These are phyloP conservation scores for Salix koriyanagi DNA, from an alignment of 345 rosid genomes.

Conservation along the genomic window DNA sequence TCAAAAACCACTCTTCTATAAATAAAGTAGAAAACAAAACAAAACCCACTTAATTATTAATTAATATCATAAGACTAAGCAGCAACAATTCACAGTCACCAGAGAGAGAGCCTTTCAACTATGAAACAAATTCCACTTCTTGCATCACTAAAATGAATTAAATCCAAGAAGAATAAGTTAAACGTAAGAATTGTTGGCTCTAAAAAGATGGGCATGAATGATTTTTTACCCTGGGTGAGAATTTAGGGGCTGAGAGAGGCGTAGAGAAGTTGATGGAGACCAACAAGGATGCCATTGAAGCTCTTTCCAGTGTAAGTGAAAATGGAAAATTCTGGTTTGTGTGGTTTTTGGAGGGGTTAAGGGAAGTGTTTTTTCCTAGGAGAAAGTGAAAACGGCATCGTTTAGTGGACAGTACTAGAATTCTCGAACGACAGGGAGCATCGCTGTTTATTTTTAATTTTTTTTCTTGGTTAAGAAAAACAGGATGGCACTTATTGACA, in stretches of 20 bases:
- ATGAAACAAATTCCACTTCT: not conserved
- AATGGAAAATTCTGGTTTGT: too few relatives aligned
- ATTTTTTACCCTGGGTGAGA: conserved; percentile 15
- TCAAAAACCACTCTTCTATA: not conserved
- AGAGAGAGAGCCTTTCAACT: not conserved
- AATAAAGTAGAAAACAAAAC: not conserved
- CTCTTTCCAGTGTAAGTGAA: not conserved
- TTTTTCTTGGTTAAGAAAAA: too few relatives aligned
- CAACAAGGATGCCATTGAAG: conserved; percentile 22
- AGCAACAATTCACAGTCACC: not conserved
- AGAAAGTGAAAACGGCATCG: conserved; percentile 3
- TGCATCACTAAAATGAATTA: not conserved
- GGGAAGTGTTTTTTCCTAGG: not conserved
- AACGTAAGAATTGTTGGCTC: not conserved
- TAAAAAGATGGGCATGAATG: not conserved
- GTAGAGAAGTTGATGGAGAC: conserved; percentile 11
- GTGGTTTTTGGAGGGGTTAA: conserved; percentile 4
- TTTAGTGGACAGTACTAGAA: not conserved
- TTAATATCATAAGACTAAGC: not conserved
- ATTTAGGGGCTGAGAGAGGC: conserved; percentile 9
- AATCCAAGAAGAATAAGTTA: not conserved
- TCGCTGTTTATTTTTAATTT: not conserved
- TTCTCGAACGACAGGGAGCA: not conserved
- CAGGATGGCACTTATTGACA: too few relatives aligned
- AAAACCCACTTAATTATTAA: not conserved